Conservation (phyloP, 495 filamentous ascomycete species). For the Penicillium cataractarum region DNA sequence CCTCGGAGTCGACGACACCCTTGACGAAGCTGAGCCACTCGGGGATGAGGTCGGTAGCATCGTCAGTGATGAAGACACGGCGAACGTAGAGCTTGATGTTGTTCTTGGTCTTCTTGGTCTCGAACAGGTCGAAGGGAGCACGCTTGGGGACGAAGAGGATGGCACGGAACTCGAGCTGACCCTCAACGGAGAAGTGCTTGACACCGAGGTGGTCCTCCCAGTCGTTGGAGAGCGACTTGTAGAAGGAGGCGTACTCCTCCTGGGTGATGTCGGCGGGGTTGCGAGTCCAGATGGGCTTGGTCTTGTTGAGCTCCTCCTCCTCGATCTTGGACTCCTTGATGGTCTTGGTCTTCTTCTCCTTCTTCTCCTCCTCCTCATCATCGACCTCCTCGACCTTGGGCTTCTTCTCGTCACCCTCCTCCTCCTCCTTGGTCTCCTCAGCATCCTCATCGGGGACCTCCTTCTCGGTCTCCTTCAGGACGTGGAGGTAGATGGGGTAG, state of each 20-base stretch:
- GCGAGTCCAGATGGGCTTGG: slow-evolving; percentile 99
- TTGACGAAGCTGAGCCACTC: slow-evolving; percentile 99
- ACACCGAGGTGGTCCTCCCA: slow-evolving; percentile 99
- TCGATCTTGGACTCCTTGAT: slow-evolving; percentile 98
- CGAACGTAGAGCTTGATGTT: slow-evolving; percentile 99
- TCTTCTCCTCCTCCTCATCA: slow-evolving; percentile 79
- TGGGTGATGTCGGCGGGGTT: slow-evolving; percentile 93
- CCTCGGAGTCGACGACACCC: slow-evolving; percentile 99
- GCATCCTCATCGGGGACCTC: slow-evolving; percentile 98
- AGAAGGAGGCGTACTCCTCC: slow-evolving; percentile 98
- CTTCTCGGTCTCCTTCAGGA: slow-evolving; percentile 97
- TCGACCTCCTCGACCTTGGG: slow-evolving; percentile 77
- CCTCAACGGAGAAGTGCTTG: slow-evolving; percentile 99
- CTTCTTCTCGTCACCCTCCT: slow-evolving; percentile 86
- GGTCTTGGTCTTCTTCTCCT: slow-evolving; percentile 97
- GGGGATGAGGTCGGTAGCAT: slow-evolving; percentile 97
- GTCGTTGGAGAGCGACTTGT: slow-evolving; percentile 98
- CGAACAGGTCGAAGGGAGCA: slow-evolving; percentile 98
- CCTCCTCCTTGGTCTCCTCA: slow-evolving; percentile 73
- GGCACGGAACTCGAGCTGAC: slow-evolving; percentile 99
- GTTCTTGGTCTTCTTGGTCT: slow-evolving; percentile 99
- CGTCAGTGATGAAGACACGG: slow-evolving; percentile 99
- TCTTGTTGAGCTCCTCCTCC: slow-evolving; percentile 99
- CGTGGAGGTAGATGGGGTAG: slow-evolving; percentile 99
- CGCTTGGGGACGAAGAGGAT: slow-evolving; percentile 99